Percentiles rank a stretch among this genome's conserved stretches.
Conservation (phyloP, 192 early-diverging fungal species). For the Piromyces finnis region DNA sequence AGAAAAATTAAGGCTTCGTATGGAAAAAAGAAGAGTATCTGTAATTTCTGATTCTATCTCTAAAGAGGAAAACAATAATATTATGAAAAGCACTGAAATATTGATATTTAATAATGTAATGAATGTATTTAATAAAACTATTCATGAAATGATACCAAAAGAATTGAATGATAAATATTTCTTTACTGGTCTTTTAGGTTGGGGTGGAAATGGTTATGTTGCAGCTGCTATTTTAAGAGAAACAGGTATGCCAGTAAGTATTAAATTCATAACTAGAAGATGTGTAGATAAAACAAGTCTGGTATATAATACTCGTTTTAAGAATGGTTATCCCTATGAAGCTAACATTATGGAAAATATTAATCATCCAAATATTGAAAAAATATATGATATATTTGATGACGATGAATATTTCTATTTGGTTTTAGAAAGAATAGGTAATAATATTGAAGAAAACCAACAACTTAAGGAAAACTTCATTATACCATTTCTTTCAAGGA, state of each 20-base stretch:
- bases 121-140: constrained; percentile 3
- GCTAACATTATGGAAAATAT: background rate
- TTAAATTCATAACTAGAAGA: background rate
- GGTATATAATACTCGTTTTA: background rate
- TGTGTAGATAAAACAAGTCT: background rate
- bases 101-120: constrained; percentile 9
- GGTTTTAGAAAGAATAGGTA: background rate
- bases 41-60: background rate
- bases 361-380: constrained; percentile 2
- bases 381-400: background rate
- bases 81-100: background rate
- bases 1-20: background rate
- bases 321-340: background rate
- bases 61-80: background rate
- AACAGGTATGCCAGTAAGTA: background rate
- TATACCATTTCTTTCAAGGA: background rate
- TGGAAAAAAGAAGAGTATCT: background rate
- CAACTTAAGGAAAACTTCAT: background rate
- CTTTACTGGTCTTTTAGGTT: constrained; percentile 9
- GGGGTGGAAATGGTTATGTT: constrained; percentile 13
- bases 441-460: background rate
- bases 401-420: background rate
- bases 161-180: constrained; percentile 5
- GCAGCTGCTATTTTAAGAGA: constrained; percentile 5
- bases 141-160: constrained; percentile 3